Conservation (phyloP, 805 yeast genomes). For the Millerago galiae region DNA sequence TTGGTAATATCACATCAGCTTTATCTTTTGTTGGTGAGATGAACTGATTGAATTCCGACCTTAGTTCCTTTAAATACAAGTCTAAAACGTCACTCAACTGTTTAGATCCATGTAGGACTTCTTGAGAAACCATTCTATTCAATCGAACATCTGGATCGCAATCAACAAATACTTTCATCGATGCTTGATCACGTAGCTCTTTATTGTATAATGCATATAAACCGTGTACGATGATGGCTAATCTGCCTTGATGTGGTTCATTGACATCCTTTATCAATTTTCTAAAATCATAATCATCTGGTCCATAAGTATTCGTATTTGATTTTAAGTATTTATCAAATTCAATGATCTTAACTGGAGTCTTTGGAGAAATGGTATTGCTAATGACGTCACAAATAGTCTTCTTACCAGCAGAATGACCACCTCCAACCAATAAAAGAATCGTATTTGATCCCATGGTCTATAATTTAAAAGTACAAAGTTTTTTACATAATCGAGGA, state of each 20-base stretch:
- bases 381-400: conserved; percentile 5
- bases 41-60: conserved; percentile 62
- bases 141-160: conserved; percentile 81
- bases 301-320: conserved; percentile 7
- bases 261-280: conserved; percentile 16
- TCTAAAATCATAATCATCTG: conserved; percentile 25
- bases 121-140: conserved; percentile 59
- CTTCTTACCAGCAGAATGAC: conserved; percentile 51
- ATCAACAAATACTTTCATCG: conserved; percentile 69
- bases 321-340: conserved; percentile 33
- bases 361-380: neutral
- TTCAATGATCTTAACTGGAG: conserved; percentile 30
- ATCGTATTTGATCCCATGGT: conserved; percentile 8
- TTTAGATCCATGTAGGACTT: conserved; percentile 20
- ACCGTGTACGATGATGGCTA: conserved; percentile 60
- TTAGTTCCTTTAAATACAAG: conserved; percentile 46
- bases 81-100: conserved; percentile 28
- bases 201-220: conserved; percentile 70
- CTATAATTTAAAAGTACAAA: neutral
- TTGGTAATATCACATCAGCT: conserved; percentile 71
- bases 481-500: neutral
- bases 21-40: conserved; percentile 62
- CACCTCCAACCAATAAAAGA: conserved; percentile 53
- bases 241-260: conserved; percentile 7
- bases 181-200: conserved; percentile 46